Percentiles rank a stretch among this genome's conserved stretches.
phyloP scores from a whole-genome alignment of 2,329 filamentous ascomycete species.

The Arthrobotrys pseudoclavata region DNA sequence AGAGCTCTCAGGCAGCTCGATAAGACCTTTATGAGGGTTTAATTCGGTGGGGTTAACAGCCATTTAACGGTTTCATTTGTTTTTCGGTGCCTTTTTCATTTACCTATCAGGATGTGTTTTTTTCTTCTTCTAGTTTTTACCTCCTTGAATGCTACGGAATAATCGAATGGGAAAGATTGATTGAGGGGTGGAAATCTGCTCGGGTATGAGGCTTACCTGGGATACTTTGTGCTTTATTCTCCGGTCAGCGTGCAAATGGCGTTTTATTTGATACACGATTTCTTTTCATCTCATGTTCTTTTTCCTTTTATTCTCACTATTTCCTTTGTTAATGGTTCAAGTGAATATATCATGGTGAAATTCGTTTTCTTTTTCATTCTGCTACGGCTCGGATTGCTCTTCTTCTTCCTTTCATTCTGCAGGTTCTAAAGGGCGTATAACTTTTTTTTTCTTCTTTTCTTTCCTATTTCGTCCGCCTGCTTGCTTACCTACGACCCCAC shows the following conservation, averaged over 20 bases:
- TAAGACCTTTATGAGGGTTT: slow-evolving; percentile 67
- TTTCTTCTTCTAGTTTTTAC: background rate
- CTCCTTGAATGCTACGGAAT: slow-evolving; percentile 11
- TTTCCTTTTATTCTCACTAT: background rate
- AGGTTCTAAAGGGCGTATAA: slow-evolving; percentile 18
- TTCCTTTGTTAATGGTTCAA: slow-evolving; percentile 21
- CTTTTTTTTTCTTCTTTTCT: slow-evolving; percentile 1
- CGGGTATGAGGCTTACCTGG: slow-evolving; percentile 6
- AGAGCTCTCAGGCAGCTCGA: slow-evolving; percentile 77
- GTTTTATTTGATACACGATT: slow-evolving; percentile 40
- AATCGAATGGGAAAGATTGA: slow-evolving; percentile 27
- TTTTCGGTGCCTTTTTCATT: slow-evolving; percentile 3
- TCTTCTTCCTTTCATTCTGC: background rate
- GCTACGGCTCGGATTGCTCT: slow-evolving; percentile 15
- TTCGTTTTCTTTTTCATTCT: slow-evolving; percentile 11
- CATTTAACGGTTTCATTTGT: slow-evolving; percentile 16
- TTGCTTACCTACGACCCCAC: background rate
- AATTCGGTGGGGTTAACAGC: background rate
- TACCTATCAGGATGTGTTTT: slow-evolving; percentile 14
- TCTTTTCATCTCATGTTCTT: background rate
- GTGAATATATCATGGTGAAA: slow-evolving; percentile 25
- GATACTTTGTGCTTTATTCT: slow-evolving; percentile 30
- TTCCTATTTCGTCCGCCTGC: background rate
- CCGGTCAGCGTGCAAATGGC: slow-evolving; percentile 49
- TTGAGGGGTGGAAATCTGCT: slow-evolving; percentile 39